phyloP scores from a whole-genome alignment of 2,329 filamentous ascomycete species.

The Aspergillus sp. region DNA sequence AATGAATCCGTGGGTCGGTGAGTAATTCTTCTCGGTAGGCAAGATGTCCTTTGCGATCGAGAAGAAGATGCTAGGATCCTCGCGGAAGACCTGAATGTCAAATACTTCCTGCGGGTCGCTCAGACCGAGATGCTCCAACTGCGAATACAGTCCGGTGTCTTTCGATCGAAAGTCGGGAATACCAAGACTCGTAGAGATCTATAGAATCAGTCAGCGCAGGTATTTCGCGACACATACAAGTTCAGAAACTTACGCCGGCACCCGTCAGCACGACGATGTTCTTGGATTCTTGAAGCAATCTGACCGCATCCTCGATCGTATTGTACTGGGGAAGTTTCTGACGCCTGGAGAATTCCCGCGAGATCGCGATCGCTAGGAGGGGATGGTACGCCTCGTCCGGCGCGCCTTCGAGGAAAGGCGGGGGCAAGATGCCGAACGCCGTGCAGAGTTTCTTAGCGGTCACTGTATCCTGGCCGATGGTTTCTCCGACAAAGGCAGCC shows the following conservation, averaged over 20 bases:
- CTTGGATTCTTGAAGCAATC: slow-evolving; percentile 67
- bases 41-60: slow-evolving; percentile 87
- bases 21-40: slow-evolving; percentile 74
- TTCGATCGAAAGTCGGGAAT: slow-evolving; percentile 97
- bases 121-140: slow-evolving; percentile 73
- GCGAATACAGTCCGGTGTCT: slow-evolving; percentile 85
- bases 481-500: slow-evolving; percentile 71
- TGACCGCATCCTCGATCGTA: slow-evolving; percentile 81
- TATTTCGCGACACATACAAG: not conserved
- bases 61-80: slow-evolving; percentile 89
- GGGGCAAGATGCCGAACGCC: slow-evolving; percentile 77
- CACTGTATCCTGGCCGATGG: slow-evolving; percentile 66
- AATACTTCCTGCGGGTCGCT: slow-evolving; percentile 93
- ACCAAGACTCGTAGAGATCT: slow-evolving; percentile 90
- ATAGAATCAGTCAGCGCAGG: slow-evolving; percentile 4
- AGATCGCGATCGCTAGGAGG: slow-evolving; percentile 74
- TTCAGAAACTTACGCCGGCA: slow-evolving; percentile 60
- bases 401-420: slow-evolving; percentile 68
- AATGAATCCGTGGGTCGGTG: slow-evolving; percentile 93
- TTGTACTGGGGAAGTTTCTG: slow-evolving; percentile 79
- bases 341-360: slow-evolving; percentile 76
- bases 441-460: slow-evolving; percentile 81
- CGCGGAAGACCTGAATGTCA: slow-evolving; percentile 80
- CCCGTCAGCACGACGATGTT: slow-evolving; percentile 95
- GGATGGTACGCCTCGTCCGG: slow-evolving; percentile 74